Conservation (phyloP, 331 rosid genomes). For the Ulmus americana region DNA sequence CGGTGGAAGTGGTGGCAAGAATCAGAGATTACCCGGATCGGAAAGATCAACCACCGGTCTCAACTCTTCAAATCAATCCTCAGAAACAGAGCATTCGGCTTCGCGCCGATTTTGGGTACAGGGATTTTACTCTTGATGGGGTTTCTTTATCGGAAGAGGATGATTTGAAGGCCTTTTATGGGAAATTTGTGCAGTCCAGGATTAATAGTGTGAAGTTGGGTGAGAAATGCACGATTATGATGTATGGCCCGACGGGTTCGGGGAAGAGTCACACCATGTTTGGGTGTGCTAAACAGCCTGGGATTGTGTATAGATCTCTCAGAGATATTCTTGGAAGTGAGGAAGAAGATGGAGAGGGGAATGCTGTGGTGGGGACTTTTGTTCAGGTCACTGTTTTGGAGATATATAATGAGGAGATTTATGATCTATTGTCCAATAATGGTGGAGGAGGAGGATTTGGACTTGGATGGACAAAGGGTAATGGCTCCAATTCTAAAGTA, state of each 20-base stretch:
- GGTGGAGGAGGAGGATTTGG: constrained; percentile 66
- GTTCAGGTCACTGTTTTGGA: constrained; percentile 85
- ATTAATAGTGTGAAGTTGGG: constrained; percentile 68
- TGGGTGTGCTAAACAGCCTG: constrained; percentile 77
- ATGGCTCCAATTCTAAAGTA: constrained; percentile 65
- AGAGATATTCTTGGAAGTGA: constrained; percentile 76
- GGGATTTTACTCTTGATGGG: constrained; percentile 90
- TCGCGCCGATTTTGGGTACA: constrained; percentile 84
- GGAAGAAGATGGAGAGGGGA: constrained; percentile 29
- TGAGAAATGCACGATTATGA: constrained; percentile 90
- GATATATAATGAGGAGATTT: constrained; percentile 93
- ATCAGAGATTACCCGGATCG: constrained; percentile 80
- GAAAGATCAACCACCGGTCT: constrained; percentile 60
- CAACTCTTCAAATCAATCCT: constrained; percentile 52
- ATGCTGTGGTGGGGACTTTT: constrained; percentile 48
- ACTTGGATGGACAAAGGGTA: constrained; percentile 69
- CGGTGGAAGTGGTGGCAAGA: constrained; percentile 84
- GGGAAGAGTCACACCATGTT: constrained; percentile 98
- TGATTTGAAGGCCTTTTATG: constrained; percentile 58
- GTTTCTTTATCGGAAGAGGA: constrained; percentile 89
- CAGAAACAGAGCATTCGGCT: constrained; percentile 50
- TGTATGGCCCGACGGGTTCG: constrained; percentile 96
- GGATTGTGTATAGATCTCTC: constrained; percentile 79
- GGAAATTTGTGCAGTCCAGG: constrained; percentile 72
- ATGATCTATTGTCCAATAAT: constrained; percentile 60